Evolutionary conservation across 2,329 filamentous ascomycete species (phyloP).

Genomic region (Trichoderma arundinaceum): DNA sequence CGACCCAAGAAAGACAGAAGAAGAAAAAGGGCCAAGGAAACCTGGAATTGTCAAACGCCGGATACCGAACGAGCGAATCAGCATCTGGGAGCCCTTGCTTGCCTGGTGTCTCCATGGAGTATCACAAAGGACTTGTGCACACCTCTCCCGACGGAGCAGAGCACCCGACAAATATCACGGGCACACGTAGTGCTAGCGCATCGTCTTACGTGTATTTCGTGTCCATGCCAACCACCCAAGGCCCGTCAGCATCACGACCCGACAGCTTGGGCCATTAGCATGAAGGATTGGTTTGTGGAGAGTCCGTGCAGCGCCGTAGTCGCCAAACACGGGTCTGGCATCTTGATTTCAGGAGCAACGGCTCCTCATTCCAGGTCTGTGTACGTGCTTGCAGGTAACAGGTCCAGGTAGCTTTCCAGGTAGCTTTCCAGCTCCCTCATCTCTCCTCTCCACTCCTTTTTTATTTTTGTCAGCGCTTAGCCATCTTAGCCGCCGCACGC

Average conservation of each 20-base stretch:
- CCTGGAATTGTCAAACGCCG: neutral
- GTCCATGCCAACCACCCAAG: neutral
- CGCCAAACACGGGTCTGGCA: conserved; percentile 2
- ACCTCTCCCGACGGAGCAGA: too few species aligned
- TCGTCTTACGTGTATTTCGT: conserved; percentile 15
- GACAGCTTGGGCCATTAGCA: conserved; percentile 26
- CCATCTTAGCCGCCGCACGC: neutral
- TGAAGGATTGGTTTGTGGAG: neutral
- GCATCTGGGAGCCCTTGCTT: conserved; percentile 1
- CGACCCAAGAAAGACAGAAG: neutral
- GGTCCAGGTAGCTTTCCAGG: neutral
- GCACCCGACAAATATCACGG: neutral
- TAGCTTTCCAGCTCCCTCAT: neutral
- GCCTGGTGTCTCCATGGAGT: neutral
- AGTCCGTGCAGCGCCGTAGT: conserved; percentile 9
- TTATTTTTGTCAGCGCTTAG: neutral
- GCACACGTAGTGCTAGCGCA: neutral
- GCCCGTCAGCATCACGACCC: conserved; percentile 20
- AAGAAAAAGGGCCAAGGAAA: neutral
- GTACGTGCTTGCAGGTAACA: neutral
- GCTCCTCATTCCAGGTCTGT: neutral
- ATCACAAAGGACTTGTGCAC: neutral
- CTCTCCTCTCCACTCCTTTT: neutral
- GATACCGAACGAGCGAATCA: conserved; percentile 2
- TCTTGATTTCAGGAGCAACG: conserved; percentile 9